Evolutionary conservation across 2,329 filamentous ascomycete species (phyloP), one percentile per base, ranked within the genome.

Genomic region (Beauveria sp.): DNA sequence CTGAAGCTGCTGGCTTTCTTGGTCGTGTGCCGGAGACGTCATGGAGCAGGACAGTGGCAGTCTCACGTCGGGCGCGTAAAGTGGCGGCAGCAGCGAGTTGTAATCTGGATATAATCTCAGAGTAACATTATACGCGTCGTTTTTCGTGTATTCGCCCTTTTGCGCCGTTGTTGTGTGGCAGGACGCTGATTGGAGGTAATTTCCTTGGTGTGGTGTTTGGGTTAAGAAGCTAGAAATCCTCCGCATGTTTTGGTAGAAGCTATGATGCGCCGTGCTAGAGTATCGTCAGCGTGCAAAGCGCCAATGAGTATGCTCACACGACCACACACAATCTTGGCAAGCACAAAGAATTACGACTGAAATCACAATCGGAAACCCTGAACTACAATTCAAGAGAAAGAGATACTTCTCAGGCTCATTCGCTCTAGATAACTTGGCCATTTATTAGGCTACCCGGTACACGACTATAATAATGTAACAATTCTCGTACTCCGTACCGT

Each of bases 21-120:
- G 53, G 51, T 62, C 26, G 53, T 58, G 52, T 60, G 63, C 26
- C 48, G 26, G 48, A 50, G 58, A 56, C 57, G 62, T 53, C 55
- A 46, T 59, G 53, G 57, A 41, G 37, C 8, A 20, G 14, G 51
- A 34, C 34, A 20, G 41, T 14, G 24, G 30, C 10, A 20, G 28
- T 28, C n/a, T 53, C 54, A 48, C 60, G 54, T 61, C 48, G 8
- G 22, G 41, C 60, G 60, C 41, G 60, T 61, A 30, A 30, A 61
- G 60, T 53, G 54, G 40, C 24, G n/a, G 48, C 7, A 12, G 18
- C 8, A 18, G 43, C 20, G 18, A 43, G 51, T 18, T 20, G 2
- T 5, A 14, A 24, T 12, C 24, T 30, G 14, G 16, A n/a, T 3
- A 10, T 2, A 14, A 12, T 16, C 8, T 41, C 41, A 54, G 12